Conservation (phyloP, 306 rosid species). For the Casuarina equisetifolia region DNA sequence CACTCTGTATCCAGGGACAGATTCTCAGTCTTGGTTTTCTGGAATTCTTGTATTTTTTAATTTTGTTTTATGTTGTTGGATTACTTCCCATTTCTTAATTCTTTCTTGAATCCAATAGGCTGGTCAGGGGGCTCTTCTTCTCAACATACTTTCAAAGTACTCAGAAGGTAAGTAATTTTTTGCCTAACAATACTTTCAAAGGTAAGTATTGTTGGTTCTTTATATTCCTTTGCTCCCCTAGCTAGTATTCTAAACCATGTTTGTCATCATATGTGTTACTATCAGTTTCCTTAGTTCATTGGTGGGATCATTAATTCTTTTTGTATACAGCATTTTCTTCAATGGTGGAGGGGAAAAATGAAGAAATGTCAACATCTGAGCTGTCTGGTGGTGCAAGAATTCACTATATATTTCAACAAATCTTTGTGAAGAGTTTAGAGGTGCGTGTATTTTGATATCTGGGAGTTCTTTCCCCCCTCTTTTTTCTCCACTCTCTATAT, state of each 20-base stretch:
- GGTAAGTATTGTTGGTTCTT: conserved; percentile 4
- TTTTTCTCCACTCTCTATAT: no score
- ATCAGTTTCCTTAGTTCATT: neutral
- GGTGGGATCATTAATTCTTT: conserved; percentile 18
- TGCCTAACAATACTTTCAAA: neutral
- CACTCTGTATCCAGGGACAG: neutral
- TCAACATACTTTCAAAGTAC: conserved; percentile 91
- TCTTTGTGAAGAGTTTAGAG: conserved; percentile 95
- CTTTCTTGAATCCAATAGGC: conserved; percentile 51
- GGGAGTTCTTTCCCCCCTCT: neutral
- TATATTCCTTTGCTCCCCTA: conserved; percentile 18
- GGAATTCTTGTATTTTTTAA: neutral
- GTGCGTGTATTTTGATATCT: conserved; percentile 39
- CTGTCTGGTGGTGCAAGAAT: conserved; percentile 95
- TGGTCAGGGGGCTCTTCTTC: conserved; percentile 97
- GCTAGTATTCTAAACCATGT: neutral
- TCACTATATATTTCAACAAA: conserved; percentile 89
- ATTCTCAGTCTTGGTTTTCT: neutral
- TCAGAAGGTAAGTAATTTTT: conserved; percentile 65
- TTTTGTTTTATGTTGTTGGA: conserved; percentile 17
- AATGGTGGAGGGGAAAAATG: conserved; percentile 94
- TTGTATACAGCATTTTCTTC: conserved; percentile 83
- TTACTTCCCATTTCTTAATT: conserved; percentile 13
- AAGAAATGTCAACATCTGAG: conserved; percentile 95
- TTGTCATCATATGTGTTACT: neutral